Percentiles rank a stretch among this genome's conserved stretches.
Evolutionary conservation across 352 stramenopile species (phyloP).

Genomic region (Albugo laibachii): DNA sequence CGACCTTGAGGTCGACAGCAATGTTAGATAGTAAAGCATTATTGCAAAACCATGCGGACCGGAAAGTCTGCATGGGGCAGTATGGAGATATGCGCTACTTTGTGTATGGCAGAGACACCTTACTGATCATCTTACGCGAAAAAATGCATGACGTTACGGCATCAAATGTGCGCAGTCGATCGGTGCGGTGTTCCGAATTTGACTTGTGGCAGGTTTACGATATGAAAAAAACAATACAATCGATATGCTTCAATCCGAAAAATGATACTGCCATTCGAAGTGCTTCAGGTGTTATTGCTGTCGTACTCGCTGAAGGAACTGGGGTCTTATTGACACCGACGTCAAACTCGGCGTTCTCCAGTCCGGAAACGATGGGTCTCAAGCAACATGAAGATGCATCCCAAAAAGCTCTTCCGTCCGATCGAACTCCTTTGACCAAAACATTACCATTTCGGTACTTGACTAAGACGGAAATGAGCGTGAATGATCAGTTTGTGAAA

Average conservation of each 20-base stretch:
- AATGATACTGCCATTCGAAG: constrained; percentile 20
- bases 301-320: constrained; percentile 37
- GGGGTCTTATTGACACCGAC: constrained; percentile 37
- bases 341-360: background rate
- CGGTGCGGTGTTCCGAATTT: constrained; percentile 19
- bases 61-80: constrained; percentile 16
- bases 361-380: background rate
- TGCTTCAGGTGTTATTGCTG: constrained; percentile 19
- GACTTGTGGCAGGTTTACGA: constrained; percentile 57
- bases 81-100: constrained; percentile 39
- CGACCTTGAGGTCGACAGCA: too few relatives aligned
- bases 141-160: constrained; percentile 7
- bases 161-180: constrained; percentile 10
- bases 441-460: constrained; percentile 3
- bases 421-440: constrained; percentile 1
- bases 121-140: constrained; percentile 43
- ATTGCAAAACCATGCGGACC: background rate
- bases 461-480: constrained; percentile 1
- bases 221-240: constrained; percentile 17
- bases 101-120: constrained; percentile 27
- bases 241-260: constrained; percentile 28
- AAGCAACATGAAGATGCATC: background rate
- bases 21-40: too few relatives aligned
- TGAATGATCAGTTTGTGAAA: constrained; percentile 28
- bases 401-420: constrained; percentile 4